Base-by-base conservation (phyloP, 805 yeast genomes). In the Cyberlindnera maclurae region DNA sequence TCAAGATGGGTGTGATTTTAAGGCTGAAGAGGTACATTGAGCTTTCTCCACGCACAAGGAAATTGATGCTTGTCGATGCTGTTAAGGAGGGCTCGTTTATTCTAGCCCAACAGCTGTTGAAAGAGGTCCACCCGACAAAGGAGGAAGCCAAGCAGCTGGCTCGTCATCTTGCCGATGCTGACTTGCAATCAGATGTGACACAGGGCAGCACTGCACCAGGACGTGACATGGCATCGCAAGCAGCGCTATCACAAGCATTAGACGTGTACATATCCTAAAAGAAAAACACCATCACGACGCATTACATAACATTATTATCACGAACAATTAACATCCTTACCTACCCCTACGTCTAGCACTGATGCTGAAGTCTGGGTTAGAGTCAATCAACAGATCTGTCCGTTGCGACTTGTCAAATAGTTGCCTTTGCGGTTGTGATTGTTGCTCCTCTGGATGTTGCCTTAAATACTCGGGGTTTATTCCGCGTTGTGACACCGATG, bases 401-500 rank as follows among this genome's bases (percentile, higher is more conserved):
- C 18, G 12, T 29, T 20, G 15, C 16, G 5, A 13, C 31, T 15
- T 15, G 12, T 22, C 34, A 22, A 32, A 32, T 12, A 20, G 4
- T 12, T 31, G 33, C 16, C 15, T 28, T 22, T 29, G 33, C 15
- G 15, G 12, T 16, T 12, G 26, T 13, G 4, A 10, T 6, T 11
- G 15, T 10, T 29, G 31, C 31, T 46, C 58, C n/a, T 49, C 51
- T 4, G 58, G 54, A 16, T 52, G 47, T 12, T 42, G 48, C 13
- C 51, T 57, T 33, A 65, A 62, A 47, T 76, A 77, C 27, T 61
- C 62, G 13, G 83, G 84, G 47, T 82, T 82, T 15, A 77, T 67
- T 12, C 79, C 88, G 53, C 90, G 64, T 59, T 82, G 90, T 6
- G 88, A 79, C 3, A 83, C 84, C 34, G 86, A 77, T 1, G 93